phyloP scores from a whole-genome alignment of 148 eudicot species.

The Bassia scoparia region DNA sequence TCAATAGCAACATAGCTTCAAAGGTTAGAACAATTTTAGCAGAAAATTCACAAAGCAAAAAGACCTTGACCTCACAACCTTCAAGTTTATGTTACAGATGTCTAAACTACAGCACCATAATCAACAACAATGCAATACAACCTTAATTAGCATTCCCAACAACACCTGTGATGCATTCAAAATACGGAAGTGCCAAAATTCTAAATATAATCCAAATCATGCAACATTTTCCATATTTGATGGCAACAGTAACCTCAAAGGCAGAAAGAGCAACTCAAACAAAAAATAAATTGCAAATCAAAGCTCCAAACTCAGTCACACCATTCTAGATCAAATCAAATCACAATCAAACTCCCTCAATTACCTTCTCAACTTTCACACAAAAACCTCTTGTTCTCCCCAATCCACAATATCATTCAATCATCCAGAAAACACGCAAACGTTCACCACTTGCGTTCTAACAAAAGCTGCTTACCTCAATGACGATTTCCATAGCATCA shows the following conservation, averaged over 20 bases:
- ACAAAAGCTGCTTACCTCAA: constrained; percentile 2
- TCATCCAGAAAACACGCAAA: too few relatives aligned
- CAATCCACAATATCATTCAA: not conserved
- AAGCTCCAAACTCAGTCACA: not conserved
- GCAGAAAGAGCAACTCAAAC: not conserved
- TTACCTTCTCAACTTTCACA: too few relatives aligned
- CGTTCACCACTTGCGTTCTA: too few relatives aligned
- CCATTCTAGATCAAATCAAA: constrained; percentile 12
- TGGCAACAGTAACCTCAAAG: constrained; percentile 14
- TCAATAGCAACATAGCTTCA: not conserved
- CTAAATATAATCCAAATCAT: not conserved
- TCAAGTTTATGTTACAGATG: not conserved
- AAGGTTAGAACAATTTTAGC: not conserved
- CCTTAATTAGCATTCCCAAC: not conserved
- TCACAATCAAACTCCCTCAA: not conserved
- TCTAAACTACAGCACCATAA: not conserved
- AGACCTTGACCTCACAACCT: not conserved
- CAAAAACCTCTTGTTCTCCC: too few relatives aligned
- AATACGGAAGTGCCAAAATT: not conserved
- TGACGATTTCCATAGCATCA: constrained; percentile 23
- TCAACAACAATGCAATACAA: not conserved
- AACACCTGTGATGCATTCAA: not conserved
- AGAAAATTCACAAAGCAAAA: not conserved
- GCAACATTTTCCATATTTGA: constrained; percentile 17
- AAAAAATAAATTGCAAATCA: not conserved